These are phyloP conservation scores for Gaultheria prostrata DNA, from an alignment of 148 eudicot species.

Conservation along the genomic window DNA sequence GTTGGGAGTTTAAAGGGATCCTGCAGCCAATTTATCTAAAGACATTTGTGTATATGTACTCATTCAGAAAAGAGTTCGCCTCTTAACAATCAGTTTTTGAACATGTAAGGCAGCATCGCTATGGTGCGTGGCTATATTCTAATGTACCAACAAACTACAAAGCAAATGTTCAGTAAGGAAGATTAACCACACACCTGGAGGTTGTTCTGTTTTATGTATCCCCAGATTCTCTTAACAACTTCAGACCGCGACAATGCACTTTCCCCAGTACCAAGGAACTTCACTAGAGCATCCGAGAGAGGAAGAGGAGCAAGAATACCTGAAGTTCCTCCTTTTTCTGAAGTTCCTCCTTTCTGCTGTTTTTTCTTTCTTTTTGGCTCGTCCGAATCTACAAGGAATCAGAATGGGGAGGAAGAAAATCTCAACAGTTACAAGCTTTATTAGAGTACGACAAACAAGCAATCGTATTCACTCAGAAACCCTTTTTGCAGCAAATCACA, in stretches of 20 bases:
- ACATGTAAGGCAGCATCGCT: background rate
- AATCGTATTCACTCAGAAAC: background rate
- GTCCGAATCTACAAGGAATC: constrained; percentile 39
- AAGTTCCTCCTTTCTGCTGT: constrained; percentile 51
- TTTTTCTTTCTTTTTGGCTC: constrained; percentile 53
- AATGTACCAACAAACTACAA: background rate
- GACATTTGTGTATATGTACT: background rate
- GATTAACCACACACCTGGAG: constrained; percentile 58
- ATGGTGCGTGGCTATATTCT: background rate
- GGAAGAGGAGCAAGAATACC: constrained; percentile 70
- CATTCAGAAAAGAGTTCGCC: background rate
- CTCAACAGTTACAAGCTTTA: background rate
- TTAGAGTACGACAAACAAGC: too few relatives aligned
- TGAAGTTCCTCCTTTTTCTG: constrained; percentile 59
- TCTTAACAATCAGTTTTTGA: background rate
- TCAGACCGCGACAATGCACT: constrained; percentile 62
- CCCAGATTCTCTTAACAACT: constrained; percentile 84
- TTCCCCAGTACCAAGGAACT: constrained; percentile 91
- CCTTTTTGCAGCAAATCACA: background rate
- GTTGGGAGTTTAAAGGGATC: background rate
- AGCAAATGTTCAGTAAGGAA: background rate
- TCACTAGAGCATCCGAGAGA: constrained; percentile 69
- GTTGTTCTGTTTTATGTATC: constrained; percentile 65
- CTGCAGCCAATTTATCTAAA: background rate
- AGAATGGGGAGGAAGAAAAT: background rate